Base-by-base conservation (phyloP, 352 stramenopile genomes). In the Pythium rishiriense region DNA sequence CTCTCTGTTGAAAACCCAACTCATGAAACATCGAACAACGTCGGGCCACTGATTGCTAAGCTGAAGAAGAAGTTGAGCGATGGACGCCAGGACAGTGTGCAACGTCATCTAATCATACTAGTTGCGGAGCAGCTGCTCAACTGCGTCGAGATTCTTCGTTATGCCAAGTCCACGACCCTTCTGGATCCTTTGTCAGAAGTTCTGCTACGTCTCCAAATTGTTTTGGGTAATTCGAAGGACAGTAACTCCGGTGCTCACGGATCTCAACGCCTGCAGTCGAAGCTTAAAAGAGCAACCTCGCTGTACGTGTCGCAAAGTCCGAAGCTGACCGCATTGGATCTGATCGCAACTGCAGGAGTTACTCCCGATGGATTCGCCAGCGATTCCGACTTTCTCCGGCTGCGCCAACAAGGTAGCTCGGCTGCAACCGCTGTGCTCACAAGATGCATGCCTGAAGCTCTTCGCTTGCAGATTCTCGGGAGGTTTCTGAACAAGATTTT, bases 61-160 rank as follows among this genome's bases (percentile, higher is more conserved):
- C 62, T 69, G 12, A 50, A 25, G 10, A 22, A 6, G 15, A 48
- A 37, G 28, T 15, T 69, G 24, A 47, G 22, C 9, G 4, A 17
- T 11, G 21, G 0, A 41, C 22, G 14, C 17, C 17, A 28, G n/a
- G 10, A 4, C 42, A 29, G 21, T 15, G 22, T 21, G 1, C 28
- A 48, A 10, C 26, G 21, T 21, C 43, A 63, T 33, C 31, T 33
- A 2, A 47, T 61, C 8, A 24, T 31, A 2, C 19, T 67, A 10
- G 51, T 55, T n/a, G 47, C 55, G 33, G 62, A 69, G 21, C 62
- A 69, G 12, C 9, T 69, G 8, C 28, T 69, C 5, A 11, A 42
- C 15, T 54, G 43, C 15, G 22, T 58, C 25, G 35, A 60, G 14
- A 24, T 62, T 25, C 26, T 43, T 25, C 24, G 29, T 31, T 8